Evolutionary conservation across 2,329 filamentous ascomycete species (phyloP).

Genomic region (Xylariales sp.): DNA sequence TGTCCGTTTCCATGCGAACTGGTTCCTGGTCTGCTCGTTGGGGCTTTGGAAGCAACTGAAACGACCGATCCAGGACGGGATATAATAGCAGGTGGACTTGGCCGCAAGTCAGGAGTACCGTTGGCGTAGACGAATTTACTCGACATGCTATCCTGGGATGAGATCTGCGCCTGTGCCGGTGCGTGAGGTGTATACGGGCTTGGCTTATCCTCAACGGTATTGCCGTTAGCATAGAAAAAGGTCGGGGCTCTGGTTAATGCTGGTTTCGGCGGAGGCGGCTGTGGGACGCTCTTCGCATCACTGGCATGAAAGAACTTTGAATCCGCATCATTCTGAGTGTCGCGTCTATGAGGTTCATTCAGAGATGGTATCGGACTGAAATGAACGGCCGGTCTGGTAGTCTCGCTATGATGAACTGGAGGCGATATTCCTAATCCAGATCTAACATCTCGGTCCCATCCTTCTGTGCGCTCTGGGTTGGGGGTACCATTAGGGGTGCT

Average conservation of each 20-base stretch:
- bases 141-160: conserved; percentile 34
- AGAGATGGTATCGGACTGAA: conserved; percentile 34
- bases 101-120: conserved; percentile 48
- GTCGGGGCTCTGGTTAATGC: conserved; percentile 35
- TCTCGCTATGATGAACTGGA: conserved; percentile 25
- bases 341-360: conserved; percentile 22
- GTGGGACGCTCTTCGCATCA: conserved; percentile 55
- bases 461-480: conserved; percentile 38
- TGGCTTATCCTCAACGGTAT: conserved; percentile 34
- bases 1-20: conserved; percentile 19
- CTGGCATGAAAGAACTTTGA: conserved; percentile 91
- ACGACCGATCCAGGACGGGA: conserved; percentile 41
- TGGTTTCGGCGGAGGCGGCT: conserved; percentile 24
- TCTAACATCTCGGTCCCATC: conserved; percentile 33
- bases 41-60: conserved; percentile 40
- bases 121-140: conserved; percentile 76
- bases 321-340: conserved; percentile 28
- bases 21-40: conserved; percentile 32
- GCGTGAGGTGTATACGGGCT: conserved; percentile 28
- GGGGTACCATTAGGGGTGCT: conserved; percentile 63
- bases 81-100: conserved; percentile 28
- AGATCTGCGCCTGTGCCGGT: conserved; percentile 26
- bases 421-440: conserved; percentile 30
- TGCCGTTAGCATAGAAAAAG: conserved; percentile 56
- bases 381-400: conserved; percentile 28